Base-by-base conservation (phyloP, 208 protist species). In the Crithidia acanthocephali region DNA sequence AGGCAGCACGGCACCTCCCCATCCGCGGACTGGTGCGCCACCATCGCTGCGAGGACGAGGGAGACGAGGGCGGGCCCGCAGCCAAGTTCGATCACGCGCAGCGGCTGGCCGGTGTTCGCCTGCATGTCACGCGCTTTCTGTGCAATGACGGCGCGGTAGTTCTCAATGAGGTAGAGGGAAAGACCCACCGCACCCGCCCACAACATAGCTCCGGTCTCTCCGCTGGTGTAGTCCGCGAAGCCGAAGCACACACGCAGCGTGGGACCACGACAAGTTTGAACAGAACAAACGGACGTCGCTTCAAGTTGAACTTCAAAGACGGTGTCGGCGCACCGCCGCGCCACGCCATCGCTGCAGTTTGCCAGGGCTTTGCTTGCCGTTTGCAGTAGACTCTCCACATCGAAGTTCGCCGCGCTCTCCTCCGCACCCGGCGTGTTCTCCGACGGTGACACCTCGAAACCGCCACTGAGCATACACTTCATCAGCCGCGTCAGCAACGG, bases 101-200 rank as follows among this genome's bases (percentile, higher is more conserved):
- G 28, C 13, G 72, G 52, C 56, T n/a, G 18, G 15, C 44, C 42
- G 9, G n/a, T 28, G 22, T 42, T 53, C 0, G 55, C 42, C 32
- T 9, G 7, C 2, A 40, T 35, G 11, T 51, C 18, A 27, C 27
- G 27, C 0, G 62, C 45, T 25, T 15, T 5, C 50, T 63, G 22
- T n/a, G 23, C 68, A 32, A 81, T 30, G 68, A 50, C 6, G 11
- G 25, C 8, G 42, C 22, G 27, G 15, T 59, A 60, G 59, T 78
- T 25, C 48, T 87, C 85, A 8, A 81, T 48, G 23, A 85, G 62
- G 32, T 74, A 87, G 18, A 86, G 47, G 22, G 83, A 72, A n/a
- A 91, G 83, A 6, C 72, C 86, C 6, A 88, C 71, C 3, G 82
- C 76, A n/a, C 86, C 82, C 8, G 80, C 77, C 86, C 86, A 90